Evolutionary conservation across 495 filamentous ascomycete genomes (phyloP), one percentile per base, ranked within the genome.

Genomic region (Xylaria sp.): DNA sequence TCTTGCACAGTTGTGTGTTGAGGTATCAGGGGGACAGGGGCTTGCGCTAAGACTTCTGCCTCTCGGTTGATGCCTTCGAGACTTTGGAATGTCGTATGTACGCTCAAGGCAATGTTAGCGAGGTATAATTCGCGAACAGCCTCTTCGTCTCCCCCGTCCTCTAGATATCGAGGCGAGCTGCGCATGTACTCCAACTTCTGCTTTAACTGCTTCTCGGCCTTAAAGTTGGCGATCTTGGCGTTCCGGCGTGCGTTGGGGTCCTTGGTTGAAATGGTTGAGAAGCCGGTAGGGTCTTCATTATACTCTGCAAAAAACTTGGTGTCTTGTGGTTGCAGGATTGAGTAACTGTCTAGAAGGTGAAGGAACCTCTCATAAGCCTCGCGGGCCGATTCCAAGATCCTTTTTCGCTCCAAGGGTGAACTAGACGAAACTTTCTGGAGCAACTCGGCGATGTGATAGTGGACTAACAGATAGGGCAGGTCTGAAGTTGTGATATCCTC

Each of bases 401-500:
- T 65, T 79, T 90, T 90, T 50, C 97, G 91, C 69, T 90, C 85
- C 73, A 48, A 70, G 77, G 76, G 88, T 82, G 72, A 88, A 78
- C 76, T 85, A 83, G 71, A 90, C 80, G 76, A 90, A 53, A 80
- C 75, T 70, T 77, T 83, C 59, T 79, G 76, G 50, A 77, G 65
- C 55, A 83, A 72, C 71, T 81, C 77, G 46, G 76, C 76, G 66
- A 80, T 68, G 75, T 75, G 78, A 72, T 68, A 77, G 71, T 75
- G 72, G 57, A 78, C 76, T 50, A 85, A 73, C 31, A 86, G 76
- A 72, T 87, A 97, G 87, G 91, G 92, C 53, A 99, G 80, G 80
- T 96, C 90, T n/a, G 85, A 86, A 14, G 94, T 95, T 14, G 92
- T 85, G 37, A 98, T 83, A 84, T 99, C 96, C 67, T 98, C 97